A percentile compares a stretch with the other conserved stretches of the same genome.
Evolutionary conservation across 148 eudicot genomes (phyloP).

Genomic region (Diospyros lotus): DNA sequence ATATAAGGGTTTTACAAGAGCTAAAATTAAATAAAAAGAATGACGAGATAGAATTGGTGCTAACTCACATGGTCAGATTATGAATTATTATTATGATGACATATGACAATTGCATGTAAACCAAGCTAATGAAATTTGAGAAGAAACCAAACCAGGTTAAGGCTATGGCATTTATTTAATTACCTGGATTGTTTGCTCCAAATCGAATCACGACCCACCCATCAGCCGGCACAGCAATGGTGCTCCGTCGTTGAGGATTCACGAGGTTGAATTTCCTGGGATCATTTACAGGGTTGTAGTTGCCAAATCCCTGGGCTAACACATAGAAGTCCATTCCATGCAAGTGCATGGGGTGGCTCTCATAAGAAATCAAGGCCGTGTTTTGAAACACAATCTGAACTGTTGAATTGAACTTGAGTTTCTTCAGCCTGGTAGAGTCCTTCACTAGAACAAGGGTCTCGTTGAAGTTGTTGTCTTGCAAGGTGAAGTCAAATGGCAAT

Average conservation of each 20-base stretch:
- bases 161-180: neutral
- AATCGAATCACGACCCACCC: constrained; percentile 69
- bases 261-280: constrained; percentile 42
- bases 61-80: too few species aligned
- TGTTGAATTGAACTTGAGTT: constrained; percentile 45
- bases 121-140: too few species aligned
- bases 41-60: too few species aligned
- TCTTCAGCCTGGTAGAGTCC: constrained; percentile 48
- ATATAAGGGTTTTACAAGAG: too few species aligned
- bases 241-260: constrained; percentile 66
- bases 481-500: constrained; percentile 50
- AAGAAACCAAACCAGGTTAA: too few species aligned
- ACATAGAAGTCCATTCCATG: constrained; percentile 69
- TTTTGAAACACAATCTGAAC: constrained; percentile 69
- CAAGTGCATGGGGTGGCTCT: constrained; percentile 78
- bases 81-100: too few species aligned
- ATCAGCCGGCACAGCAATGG: constrained; percentile 59
- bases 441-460: constrained; percentile 21
- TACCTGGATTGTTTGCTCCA: constrained; percentile 66
- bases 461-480: constrained; percentile 25
- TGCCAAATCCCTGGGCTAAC: constrained; percentile 68
- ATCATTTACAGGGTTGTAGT: constrained; percentile 33
- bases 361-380: constrained; percentile 37
- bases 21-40: too few species aligned
- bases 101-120: neutral